Percentiles rank a stretch among this genome's conserved stretches.
Conservation (phyloP, 2,329 filamentous ascomycete genomes). For the Colletotrichum incanum region DNA sequence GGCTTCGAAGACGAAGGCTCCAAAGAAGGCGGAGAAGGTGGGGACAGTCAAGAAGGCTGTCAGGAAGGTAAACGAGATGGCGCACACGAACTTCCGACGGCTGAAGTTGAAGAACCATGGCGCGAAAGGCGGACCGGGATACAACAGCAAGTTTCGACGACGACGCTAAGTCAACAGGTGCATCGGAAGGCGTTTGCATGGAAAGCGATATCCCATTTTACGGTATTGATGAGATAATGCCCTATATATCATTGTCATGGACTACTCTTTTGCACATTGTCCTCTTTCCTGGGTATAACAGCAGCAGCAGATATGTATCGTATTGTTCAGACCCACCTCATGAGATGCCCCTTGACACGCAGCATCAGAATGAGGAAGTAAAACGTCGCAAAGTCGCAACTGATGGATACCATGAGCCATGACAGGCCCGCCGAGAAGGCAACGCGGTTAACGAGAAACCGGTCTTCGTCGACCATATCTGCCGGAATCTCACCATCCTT, state of each 20-base stretch:
- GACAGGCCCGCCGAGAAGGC: conserved; percentile 36
- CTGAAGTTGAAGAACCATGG: conserved; percentile 75
- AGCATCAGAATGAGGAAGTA: conserved; percentile 19
- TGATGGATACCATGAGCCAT: conserved; percentile 41
- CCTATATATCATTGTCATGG: conserved; percentile 24
- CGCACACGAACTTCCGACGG: conserved; percentile 77
- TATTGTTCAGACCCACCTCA: not conserved
- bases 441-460: conserved; percentile 27
- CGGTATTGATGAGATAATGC: conserved; percentile 30
- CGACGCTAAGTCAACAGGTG: conserved; percentile 52
- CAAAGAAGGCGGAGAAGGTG: conserved; percentile 53
- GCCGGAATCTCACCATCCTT: conserved; percentile 34
- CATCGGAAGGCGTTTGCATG: conserved; percentile 20
- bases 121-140: conserved; percentile 72
- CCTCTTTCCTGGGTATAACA: not conserved
- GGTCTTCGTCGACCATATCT: conserved; percentile 23
- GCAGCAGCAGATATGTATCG: not conserved
- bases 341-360: not conserved
- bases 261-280: not conserved
- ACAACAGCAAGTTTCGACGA: conserved; percentile 72
- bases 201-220: conserved; percentile 27
- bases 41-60: conserved; percentile 66
- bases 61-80: conserved; percentile 75
- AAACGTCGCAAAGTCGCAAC: conserved; percentile 42
- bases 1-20: conserved; percentile 43